Percentiles rank a stretch among this genome's conserved stretches.
Evolutionary conservation across 176 grass and related monocot species (phyloP).

Genomic region (Musa acuminata): DNA sequence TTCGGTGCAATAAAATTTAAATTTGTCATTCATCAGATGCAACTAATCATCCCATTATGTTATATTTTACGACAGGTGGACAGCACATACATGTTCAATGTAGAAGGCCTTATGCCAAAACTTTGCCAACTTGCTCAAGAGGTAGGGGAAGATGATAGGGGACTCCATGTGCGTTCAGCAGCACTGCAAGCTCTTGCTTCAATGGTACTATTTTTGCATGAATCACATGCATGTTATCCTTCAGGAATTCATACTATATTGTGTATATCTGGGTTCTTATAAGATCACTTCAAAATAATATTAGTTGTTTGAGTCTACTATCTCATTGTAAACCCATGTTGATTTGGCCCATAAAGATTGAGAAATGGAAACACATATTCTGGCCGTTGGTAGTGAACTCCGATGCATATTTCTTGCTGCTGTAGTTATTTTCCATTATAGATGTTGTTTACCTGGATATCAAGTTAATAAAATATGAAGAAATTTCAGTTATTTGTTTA

Average conservation of each 20-base stretch:
- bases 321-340: neutral
- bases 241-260: neutral
- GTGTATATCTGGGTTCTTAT: neutral
- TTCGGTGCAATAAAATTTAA: neutral
- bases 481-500: neutral
- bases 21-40: neutral
- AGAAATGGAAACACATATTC: too few species aligned
- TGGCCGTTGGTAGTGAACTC: too few species aligned
- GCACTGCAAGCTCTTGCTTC: conserved; percentile 84
- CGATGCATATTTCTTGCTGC: too few species aligned
- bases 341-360: too few species aligned
- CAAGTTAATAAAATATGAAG: too few species aligned
- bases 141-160: conserved; percentile 59
- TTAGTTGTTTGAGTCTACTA: neutral
- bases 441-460: too few species aligned
- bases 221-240: conserved; percentile 17
- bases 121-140: conserved; percentile 81
- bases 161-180: conserved; percentile 51
- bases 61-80: conserved; percentile 59
- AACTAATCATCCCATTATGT: conserved; percentile 2
- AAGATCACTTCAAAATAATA: too few species aligned
- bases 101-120: conserved; percentile 88
- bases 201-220: conserved; percentile 49
- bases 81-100: conserved; percentile 85
- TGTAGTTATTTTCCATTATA: too few species aligned